Base-by-base conservation (phyloP, 2,329 filamentous ascomycete species). In the Neonectria punicea region DNA sequence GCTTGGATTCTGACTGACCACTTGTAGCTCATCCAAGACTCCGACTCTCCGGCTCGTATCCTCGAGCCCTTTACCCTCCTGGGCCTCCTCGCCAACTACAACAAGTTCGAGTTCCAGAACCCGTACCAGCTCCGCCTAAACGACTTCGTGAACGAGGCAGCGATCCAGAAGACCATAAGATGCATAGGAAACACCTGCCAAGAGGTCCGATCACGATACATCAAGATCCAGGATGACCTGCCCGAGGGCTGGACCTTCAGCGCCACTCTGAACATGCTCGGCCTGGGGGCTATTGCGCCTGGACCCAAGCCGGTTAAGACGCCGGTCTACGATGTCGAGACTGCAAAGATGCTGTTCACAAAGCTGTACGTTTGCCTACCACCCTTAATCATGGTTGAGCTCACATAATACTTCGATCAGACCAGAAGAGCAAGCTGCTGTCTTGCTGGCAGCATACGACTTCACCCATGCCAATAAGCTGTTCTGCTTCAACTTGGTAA, bases 91-190 rank as follows among this genome's bases (percentile, higher is more conserved):
- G 92, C 93, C 69, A 99, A 98, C 81, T 98, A 98, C 86, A 98
- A 99, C 86, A 99, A 98, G 79, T 99, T 99, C 75, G 96, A 99
- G 79, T 95, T 97, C 62, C 94, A 97, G 77, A 99, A 99, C 73
- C 95, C 95, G 0, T 99, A 99, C 74, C 92, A 96, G 73, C 83
- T 97, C 67, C 92, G 95, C 30, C 86, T 99, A 16, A 94, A 95
- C 73, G 94, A 98, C 78, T 98, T 98, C 79, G 93, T 98, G 74
- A 97, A 99, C 76, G 94, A 98, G 75, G 83, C 86, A 0, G 91
- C 92, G 2, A 98, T 98, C 73, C 87, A 91, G 65, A 93, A 93
- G 74, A 92, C 97, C 68, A 89, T 97, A 49, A 84, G 84, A 54
- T 92, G 91, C 62, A 87, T 97, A 22, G 93, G 94, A 2, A 82